These are phyloP conservation scores for Collybiopsis luxurians DNA, from an alignment of 768 basidiomycete genomes.

Conservation along the genomic window DNA sequence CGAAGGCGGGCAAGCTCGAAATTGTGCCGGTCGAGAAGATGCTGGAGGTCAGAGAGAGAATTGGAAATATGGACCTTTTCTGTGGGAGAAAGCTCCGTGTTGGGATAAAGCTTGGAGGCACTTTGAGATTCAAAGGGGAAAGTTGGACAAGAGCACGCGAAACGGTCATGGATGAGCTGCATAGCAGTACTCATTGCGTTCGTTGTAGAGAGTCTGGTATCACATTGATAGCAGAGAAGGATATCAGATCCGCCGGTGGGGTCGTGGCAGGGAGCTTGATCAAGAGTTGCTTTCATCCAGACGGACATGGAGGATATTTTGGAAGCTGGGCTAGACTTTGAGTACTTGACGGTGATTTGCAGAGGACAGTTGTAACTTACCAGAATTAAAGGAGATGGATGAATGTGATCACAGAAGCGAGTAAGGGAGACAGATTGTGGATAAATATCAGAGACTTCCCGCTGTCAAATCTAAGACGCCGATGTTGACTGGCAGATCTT, in stretches of 20 bases:
- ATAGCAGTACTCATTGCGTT: constrained; percentile 2
- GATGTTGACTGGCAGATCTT: no score
- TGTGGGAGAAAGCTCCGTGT: background rate
- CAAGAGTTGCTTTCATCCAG: no score
- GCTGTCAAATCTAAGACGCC: no score
- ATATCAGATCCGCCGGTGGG: background rate
- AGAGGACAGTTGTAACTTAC: no score
- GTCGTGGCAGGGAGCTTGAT: constrained; percentile 2
- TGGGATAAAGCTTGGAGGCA: background rate
- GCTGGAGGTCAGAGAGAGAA: background rate
- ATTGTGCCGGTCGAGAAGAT: background rate
- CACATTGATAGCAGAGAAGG: constrained; percentile 2
- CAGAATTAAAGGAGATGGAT: no score
- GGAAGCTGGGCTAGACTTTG: no score
- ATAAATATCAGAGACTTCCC: no score
- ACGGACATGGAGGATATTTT: no score
- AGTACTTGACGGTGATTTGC: no score
- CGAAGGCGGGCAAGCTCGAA: background rate
- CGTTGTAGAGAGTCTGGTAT: background rate
- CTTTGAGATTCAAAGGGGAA: background rate
- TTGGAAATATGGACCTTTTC: background rate
- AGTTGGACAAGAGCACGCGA: background rate
- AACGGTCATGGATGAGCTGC: background rate
- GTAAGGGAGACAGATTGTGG: no score
- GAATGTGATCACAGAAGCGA: no score